Evolutionary conservation across 176 grass and related monocot genomes (phyloP), one percentile per base, ranked within the genome.

Genomic region (Carex myosuroides): DNA sequence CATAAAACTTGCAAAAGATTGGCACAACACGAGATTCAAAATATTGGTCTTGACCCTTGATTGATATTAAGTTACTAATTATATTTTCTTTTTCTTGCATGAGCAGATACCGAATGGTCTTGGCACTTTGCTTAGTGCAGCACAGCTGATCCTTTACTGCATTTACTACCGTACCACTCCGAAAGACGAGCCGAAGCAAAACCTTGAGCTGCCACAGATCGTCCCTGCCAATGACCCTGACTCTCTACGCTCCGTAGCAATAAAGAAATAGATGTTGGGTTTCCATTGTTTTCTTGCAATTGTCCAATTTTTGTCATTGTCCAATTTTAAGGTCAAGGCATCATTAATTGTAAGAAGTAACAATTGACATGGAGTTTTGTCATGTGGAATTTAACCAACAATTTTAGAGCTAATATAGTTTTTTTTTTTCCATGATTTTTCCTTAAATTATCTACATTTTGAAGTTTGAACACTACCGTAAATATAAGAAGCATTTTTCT

Each of bases 71-170:
- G 46, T 50, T 50, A 50, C 9, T 66, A 32, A 16, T 0, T 1
- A 16, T 14, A 5, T 59, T 6, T 59, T 60, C 1, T 66, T 33
- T 33, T 65, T 30, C 62, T 29, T 59, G 12, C 0, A 18, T 66
- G 39, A 66, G 13, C 83, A 97, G 94, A 87, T 93, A 80, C 91
- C 89, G 0, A 94, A 94, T 59, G 89, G 79, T 54, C 41, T 98
- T 16, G 92, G 95, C 0, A 3, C 87, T 12, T 6, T 91, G 10
- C 78, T 91, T 13, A 84, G 84, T 72, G 11, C 76, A 4, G 9
- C 54, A 8, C 90, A 98, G 59, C 63, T 98, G 66, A 74, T 94
- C 48, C 84, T 98, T 2, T 98, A 94, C 62, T 41, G 48, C 10
- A 88, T 84, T 5, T 98, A 91, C 81, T 94, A 87, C 81, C 70